Conservation (phyloP, 768 basidiomycete genomes). For the Boletus rubroflammeus region DNA sequence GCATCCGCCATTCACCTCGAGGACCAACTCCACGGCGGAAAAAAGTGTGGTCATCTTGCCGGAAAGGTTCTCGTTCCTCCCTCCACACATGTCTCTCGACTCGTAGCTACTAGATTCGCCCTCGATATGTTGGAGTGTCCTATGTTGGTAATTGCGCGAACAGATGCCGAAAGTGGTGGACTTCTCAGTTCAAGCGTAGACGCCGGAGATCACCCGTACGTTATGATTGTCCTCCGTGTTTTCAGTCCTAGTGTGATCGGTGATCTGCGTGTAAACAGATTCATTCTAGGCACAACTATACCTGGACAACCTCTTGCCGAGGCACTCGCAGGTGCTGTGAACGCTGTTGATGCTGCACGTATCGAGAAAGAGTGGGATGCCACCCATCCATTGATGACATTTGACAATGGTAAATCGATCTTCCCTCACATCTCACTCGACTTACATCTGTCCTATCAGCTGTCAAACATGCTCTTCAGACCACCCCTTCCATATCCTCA, state of each 20-base stretch:
- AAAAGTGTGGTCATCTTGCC: slow-evolving; percentile 91
- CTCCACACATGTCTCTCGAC: slow-evolving; percentile 79
- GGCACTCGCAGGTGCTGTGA: slow-evolving; percentile 59
- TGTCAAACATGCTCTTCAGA: slow-evolving; percentile 20
- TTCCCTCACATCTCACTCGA: slow-evolving; percentile 43
- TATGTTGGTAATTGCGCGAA: slow-evolving; percentile 87
- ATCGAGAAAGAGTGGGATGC: slow-evolving; percentile 77
- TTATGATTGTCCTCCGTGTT: slow-evolving; percentile 24
- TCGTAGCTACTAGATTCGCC: slow-evolving; percentile 85
- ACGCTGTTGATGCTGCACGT: slow-evolving; percentile 64
- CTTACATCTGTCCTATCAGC: slow-evolving; percentile 15
- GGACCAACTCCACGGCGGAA: slow-evolving; percentile 92
- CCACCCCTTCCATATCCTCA: slow-evolving; percentile 22
- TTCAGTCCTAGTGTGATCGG: slow-evolving; percentile 3
- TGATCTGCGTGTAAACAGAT: slow-evolving; percentile 37
- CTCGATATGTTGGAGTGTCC: slow-evolving; percentile 86
- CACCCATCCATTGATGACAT: slow-evolving; percentile 69
- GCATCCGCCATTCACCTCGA: slow-evolving; percentile 90
- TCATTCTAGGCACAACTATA: slow-evolving; percentile 60
- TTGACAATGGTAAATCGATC: slow-evolving; percentile 65
- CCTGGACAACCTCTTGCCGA: slow-evolving; percentile 58
- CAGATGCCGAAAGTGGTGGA: slow-evolving; percentile 85
- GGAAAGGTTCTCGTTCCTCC: slow-evolving; percentile 93
- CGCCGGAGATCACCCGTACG: slow-evolving; percentile 62
- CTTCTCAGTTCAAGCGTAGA: slow-evolving; percentile 85